A percentile compares a stretch with the other conserved stretches of the same genome.
Conservation (phyloP, 371 early-diverging fungal species). For the Mortierella sp. region DNA sequence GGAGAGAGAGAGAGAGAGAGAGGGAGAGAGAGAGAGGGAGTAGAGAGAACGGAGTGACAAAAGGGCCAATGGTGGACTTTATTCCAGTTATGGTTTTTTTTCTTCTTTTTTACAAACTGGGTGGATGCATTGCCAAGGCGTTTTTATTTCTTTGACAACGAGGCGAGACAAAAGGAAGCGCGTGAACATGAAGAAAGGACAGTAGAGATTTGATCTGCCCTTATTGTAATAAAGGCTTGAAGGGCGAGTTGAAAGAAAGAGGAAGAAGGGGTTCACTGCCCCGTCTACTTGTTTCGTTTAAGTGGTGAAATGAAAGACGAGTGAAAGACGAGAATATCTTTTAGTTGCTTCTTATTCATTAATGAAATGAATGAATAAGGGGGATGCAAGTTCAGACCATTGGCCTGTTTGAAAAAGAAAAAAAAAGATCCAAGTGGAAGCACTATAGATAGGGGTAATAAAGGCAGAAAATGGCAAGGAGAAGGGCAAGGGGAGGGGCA, state of each 20-base stretch:
- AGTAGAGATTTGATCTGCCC: neutral
- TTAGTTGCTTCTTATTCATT: neutral
- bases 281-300: neutral
- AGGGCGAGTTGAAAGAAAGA: too few relatives aligned
- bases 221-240: too few relatives aligned
- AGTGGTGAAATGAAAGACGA: neutral
- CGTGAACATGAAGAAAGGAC: neutral
- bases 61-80: slow-evolving; percentile 30
- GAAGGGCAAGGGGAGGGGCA: too few relatives aligned
- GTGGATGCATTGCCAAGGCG: neutral
- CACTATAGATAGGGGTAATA: neutral
- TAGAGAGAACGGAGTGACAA: neutral
- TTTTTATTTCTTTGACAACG: neutral
- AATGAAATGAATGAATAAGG: neutral
- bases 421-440: neutral
- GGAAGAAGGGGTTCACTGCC: too few relatives aligned
- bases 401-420: neutral
- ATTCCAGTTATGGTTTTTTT: slow-evolving; percentile 12
- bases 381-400: neutral
- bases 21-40: neutral
- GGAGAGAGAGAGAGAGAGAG: neutral
- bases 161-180: neutral
- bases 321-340: slow-evolving; percentile 3
- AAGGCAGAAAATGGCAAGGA: too few relatives aligned
- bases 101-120: neutral